Conservation (phyloP, 257 asterid species). For the Misopates orontium region DNA sequence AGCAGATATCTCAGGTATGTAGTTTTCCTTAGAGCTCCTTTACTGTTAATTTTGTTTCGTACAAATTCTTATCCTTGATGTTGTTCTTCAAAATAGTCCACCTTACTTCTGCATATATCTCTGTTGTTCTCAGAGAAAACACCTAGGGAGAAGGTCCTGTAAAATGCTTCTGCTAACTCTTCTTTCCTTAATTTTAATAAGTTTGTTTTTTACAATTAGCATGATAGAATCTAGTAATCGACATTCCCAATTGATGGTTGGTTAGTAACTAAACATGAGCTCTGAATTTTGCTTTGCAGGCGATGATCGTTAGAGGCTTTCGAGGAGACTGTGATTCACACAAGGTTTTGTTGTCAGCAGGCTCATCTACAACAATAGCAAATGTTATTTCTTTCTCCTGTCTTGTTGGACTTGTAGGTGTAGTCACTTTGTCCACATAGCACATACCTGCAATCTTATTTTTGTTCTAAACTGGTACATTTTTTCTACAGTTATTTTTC, state of each 20-base stretch:
- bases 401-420: constrained; percentile 70
- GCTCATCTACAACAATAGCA: constrained; percentile 55
- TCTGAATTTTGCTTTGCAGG: constrained; percentile 47
- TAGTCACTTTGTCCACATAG: constrained; percentile 44
- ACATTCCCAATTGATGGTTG: too few species aligned
- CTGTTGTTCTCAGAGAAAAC: too few species aligned
- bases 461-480: too few species aligned
- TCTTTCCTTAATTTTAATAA: too few species aligned
- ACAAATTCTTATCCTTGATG: background rate
- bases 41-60: background rate
- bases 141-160: too few species aligned
- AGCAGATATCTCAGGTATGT: constrained; percentile 86
- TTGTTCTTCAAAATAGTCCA: too few species aligned
- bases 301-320: constrained; percentile 95
- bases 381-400: constrained; percentile 59
- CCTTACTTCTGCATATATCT: too few species aligned
- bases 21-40: constrained; percentile 1
- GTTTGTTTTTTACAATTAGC: too few species aligned
- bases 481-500: too few species aligned
- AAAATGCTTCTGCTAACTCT: too few species aligned
- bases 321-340: constrained; percentile 76
- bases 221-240: too few species aligned
- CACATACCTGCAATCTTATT: too few species aligned
- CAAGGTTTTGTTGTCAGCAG: constrained; percentile 64
- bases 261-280: background rate